A percentile compares a stretch with the other conserved stretches of the same genome.
Evolutionary conservation across 2,329 filamentous ascomycete genomes (phyloP).

Genomic region (Metarhizium anisopliae): DNA sequence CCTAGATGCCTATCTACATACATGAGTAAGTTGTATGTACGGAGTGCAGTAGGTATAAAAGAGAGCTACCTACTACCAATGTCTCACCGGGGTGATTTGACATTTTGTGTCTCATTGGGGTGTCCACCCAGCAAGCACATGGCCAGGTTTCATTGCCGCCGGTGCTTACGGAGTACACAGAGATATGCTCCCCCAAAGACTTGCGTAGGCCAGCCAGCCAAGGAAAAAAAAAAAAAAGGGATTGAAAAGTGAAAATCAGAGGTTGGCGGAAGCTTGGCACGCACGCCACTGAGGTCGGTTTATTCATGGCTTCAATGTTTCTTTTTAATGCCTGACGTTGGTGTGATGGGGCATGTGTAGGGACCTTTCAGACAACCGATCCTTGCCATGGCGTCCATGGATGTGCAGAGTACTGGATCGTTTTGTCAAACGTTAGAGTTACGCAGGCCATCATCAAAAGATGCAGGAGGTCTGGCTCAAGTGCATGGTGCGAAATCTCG

Average conservation of each 20-base stretch:
- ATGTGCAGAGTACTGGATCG: background rate
- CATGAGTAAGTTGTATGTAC: too few relatives aligned
- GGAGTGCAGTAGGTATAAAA: background rate
- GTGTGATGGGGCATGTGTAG: background rate
- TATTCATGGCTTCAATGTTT: background rate
- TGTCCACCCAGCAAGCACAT: background rate
- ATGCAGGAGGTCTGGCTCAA: background rate
- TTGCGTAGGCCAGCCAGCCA: background rate
- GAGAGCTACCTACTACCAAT: background rate
- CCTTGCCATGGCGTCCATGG: background rate
- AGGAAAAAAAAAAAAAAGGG: background rate
- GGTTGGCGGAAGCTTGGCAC: too few relatives aligned
- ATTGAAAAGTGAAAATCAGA: background rate
- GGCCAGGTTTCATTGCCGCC: background rate
- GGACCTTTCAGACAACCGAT: background rate
- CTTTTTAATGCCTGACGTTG: background rate
- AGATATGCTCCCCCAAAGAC: background rate
- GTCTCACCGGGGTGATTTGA: background rate
- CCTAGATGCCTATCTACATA: background rate
- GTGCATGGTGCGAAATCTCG: background rate
- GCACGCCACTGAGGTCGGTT: background rate
- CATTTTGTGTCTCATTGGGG: background rate
- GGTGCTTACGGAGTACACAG: background rate
- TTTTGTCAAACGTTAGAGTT: background rate
- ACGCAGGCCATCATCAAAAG: background rate